These are phyloP conservation scores for Polyplosphaeria fusca DNA, from an alignment of 495 filamentous ascomycete species.

Conservation along the genomic window DNA sequence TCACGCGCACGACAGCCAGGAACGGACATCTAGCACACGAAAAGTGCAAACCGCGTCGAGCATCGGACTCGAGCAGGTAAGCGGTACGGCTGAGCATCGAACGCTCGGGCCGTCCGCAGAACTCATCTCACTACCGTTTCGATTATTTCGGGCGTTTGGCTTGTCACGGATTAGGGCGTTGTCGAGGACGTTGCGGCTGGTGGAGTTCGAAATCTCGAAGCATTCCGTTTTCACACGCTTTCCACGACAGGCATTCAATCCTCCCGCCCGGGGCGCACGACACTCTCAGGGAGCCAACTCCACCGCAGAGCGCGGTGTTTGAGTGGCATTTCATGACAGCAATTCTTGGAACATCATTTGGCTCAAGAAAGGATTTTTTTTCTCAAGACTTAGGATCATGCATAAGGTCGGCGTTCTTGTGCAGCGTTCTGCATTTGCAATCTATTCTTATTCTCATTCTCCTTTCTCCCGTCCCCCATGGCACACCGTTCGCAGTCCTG, in stretches of 20 bases:
- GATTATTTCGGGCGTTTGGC: conserved; percentile 2
- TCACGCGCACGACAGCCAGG: conserved; percentile 84
- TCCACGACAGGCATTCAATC: not conserved
- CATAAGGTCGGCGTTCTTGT: conserved; percentile 19
- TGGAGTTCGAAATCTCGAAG: not conserved
- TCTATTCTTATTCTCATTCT: conserved; percentile 15
- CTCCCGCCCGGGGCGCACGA: too few species aligned
- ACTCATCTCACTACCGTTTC: conserved; percentile 16
- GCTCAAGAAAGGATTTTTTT: too few species aligned
- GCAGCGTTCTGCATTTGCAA: conserved; percentile 22
- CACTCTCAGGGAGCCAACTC: too few species aligned
- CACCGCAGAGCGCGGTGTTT: too few species aligned
- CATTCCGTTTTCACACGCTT: not conserved
- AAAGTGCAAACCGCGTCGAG: conserved; percentile 73
- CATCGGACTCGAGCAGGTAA: conserved; percentile 33
- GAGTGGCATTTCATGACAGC: too few species aligned
- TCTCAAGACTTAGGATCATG: conserved; percentile 6
- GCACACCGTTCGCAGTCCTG: not conserved
- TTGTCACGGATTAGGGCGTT: too few species aligned
- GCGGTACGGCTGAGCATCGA: conserved; percentile 31
- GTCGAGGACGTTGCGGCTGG: too few species aligned
- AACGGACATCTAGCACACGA: conserved; percentile 86
- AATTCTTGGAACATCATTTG: conserved; percentile 7
- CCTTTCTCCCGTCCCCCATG: not conserved
- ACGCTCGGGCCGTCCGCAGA: conserved; percentile 22